Conservation (phyloP, 2,329 filamentous ascomycete genomes). For the Fusarium chlamydosporum region DNA sequence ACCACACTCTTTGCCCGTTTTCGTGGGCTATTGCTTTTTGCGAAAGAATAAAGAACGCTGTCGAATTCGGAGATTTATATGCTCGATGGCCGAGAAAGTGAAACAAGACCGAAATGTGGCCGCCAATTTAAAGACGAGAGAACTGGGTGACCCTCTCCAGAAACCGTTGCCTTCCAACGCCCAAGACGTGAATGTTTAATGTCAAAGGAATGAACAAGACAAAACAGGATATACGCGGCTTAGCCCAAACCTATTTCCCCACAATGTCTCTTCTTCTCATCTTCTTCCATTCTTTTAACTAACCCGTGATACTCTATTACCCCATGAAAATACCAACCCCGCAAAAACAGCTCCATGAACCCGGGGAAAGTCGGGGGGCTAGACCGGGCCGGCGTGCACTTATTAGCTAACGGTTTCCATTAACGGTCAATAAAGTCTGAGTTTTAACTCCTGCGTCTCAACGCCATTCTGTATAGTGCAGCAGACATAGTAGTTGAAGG, state of each 20-base stretch:
- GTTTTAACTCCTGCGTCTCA: slow-evolving; percentile 17
- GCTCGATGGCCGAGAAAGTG: no score
- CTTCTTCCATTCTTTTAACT: slow-evolving; percentile 12
- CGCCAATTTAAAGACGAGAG: no score
- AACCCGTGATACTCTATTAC: slow-evolving; percentile 30
- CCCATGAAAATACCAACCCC: slow-evolving; percentile 40
- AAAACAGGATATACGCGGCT: slow-evolving; percentile 7
- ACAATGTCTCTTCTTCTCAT: background rate
- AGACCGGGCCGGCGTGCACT: slow-evolving; percentile 27
- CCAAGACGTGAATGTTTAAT: background rate
- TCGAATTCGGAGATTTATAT: background rate
- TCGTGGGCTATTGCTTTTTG: no score
- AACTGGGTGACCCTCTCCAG: background rate
- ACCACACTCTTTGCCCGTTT: slow-evolving; percentile 20
- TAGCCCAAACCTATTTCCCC: background rate
- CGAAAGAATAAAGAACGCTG: background rate
- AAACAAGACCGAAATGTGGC: no score
- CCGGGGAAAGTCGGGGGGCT: slow-evolving; percentile 39
- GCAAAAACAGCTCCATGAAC: slow-evolving; percentile 29
- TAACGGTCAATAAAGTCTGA: background rate
- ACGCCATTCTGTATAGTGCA: slow-evolving; percentile 8
- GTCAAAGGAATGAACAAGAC: background rate
- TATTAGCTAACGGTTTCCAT: slow-evolving; percentile 43
- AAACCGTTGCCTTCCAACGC: background rate
- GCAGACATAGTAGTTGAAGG: slow-evolving; percentile 1